Percentiles rank a stretch among this genome's conserved stretches.
These are phyloP conservation scores for Pichia terricola DNA, from an alignment of 1,139 yeast genomes.

Conservation along the genomic window DNA sequence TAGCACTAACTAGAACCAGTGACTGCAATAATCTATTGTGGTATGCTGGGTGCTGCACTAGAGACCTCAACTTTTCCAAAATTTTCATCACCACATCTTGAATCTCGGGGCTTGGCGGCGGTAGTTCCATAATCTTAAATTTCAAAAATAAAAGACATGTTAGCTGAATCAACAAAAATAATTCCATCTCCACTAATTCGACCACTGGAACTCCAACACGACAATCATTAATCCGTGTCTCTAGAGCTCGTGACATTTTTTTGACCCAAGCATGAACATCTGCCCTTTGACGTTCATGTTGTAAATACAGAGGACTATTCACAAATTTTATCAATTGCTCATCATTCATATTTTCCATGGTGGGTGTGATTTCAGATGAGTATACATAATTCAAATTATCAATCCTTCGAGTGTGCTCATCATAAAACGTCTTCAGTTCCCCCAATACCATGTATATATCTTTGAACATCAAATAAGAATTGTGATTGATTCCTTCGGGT, in stretches of 20 bases:
- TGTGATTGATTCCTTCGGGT: no score
- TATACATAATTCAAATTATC: no score
- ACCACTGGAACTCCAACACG: not conserved
- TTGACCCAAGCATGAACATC: constrained; percentile 20
- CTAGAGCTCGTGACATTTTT: constrained; percentile 6
- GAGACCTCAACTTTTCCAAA: constrained; percentile 10
- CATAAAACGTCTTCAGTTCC: no score
- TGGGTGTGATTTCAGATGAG: constrained; percentile 4
- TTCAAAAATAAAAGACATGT: constrained; percentile 15
- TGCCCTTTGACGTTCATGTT: constrained; percentile 13
- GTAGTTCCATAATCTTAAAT: constrained; percentile 16
- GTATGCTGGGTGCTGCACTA: no score
- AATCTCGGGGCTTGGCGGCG: constrained; percentile 15
- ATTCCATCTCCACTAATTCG: constrained; percentile 6
- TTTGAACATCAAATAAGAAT: no score
- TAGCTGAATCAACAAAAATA: constrained; percentile 16
- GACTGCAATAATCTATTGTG: constrained; percentile 14
- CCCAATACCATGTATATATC: no score
- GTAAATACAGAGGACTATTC: constrained; percentile 9
- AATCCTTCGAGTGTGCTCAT: no score
- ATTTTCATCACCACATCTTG: constrained; percentile 17
- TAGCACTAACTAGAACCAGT: constrained; percentile 17
- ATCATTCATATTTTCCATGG: constrained; percentile 3
- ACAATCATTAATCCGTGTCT: constrained; percentile 9
- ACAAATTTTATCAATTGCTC: constrained; percentile 10